These are phyloP conservation scores for Camelina neglecta DNA, from an alignment of 345 rosid genomes.

Conservation along the genomic window DNA sequence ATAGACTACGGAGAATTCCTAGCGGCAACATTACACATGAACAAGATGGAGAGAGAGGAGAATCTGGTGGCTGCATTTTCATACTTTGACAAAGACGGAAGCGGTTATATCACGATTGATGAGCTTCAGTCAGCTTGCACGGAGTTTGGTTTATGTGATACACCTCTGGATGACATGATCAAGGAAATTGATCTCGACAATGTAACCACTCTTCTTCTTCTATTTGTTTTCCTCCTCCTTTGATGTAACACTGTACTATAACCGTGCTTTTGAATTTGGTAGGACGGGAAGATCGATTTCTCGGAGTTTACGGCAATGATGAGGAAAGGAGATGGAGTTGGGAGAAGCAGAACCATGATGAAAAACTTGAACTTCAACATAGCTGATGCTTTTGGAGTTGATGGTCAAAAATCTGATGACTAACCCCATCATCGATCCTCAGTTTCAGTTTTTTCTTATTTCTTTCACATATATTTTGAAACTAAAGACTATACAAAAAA, in stretches of 20 bases:
- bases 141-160: slow-evolving; percentile 89
- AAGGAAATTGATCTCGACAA: slow-evolving; percentile 92
- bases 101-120: slow-evolving; percentile 92
- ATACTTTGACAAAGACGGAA: slow-evolving; percentile 90
- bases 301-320: slow-evolving; percentile 84
- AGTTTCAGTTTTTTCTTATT: slow-evolving; percentile 5
- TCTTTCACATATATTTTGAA: slow-evolving; percentile 4
- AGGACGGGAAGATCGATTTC: slow-evolving; percentile 49
- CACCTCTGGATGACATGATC: slow-evolving; percentile 78
- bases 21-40: slow-evolving; percentile 93
- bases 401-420: slow-evolving; percentile 33
- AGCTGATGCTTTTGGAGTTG: slow-evolving; percentile 72
- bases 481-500: slow-evolving; percentile 12
- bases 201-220: slow-evolving; percentile 46
- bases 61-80: slow-evolving; percentile 87
- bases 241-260: not conserved
- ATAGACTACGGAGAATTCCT: slow-evolving; percentile 96
- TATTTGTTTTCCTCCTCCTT: not conserved
- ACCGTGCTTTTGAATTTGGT: not conserved
- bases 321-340: slow-evolving; percentile 72
- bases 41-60: slow-evolving; percentile 96
- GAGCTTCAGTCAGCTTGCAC: slow-evolving; percentile 95
- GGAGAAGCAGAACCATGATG: slow-evolving; percentile 76
- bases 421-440: slow-evolving; percentile 1
- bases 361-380: slow-evolving; percentile 69